Evolutionary conservation across 495 filamentous ascomycete genomes (phyloP).

Genomic region (Aspergillus egyptiacus): DNA sequence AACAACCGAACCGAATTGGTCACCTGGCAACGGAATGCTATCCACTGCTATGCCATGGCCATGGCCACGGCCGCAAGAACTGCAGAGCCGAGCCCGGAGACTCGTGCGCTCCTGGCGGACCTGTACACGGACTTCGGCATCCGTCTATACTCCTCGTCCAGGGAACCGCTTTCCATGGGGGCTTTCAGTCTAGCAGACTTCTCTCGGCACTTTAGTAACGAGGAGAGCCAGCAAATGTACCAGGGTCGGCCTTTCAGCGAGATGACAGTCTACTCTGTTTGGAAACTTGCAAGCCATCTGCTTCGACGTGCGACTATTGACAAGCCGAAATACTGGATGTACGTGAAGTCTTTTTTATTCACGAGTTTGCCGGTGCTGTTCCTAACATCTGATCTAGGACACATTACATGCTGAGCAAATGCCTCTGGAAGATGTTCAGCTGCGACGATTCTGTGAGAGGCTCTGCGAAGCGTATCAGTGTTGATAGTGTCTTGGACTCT

Average conservation of each 20-base stretch:
- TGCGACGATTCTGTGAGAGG: constrained; percentile 45
- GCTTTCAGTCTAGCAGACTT: constrained; percentile 70
- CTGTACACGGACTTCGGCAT: constrained; percentile 87
- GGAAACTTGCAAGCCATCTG: constrained; percentile 79
- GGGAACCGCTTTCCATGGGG: constrained; percentile 87
- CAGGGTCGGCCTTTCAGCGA: constrained; percentile 64
- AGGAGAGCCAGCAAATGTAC: constrained; percentile 63
- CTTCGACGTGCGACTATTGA: constrained; percentile 68
- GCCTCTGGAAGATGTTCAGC: constrained; percentile 89
- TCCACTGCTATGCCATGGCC: constrained; percentile 92
- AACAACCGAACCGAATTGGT: constrained; percentile 70
- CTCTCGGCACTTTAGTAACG: constrained; percentile 68
- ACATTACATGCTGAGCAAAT: constrained; percentile 88
- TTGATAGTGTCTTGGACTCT: constrained; percentile 60
- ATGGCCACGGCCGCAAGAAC: constrained; percentile 63
- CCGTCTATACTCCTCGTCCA: constrained; percentile 83
- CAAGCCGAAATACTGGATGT: constrained; percentile 81
- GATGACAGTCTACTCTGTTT: constrained; percentile 68
- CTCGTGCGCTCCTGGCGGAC: constrained; percentile 63
- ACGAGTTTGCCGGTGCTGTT: neutral
- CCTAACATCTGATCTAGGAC: constrained; percentile 43
- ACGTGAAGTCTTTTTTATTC: constrained; percentile 29
- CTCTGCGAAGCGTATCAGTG: constrained; percentile 40
- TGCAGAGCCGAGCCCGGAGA: constrained; percentile 57
- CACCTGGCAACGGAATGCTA: constrained; percentile 69